These are phyloP conservation scores for Zoysia japonica DNA, from an alignment of 176 grass and related monocot genomes.

Conservation along the genomic window DNA sequence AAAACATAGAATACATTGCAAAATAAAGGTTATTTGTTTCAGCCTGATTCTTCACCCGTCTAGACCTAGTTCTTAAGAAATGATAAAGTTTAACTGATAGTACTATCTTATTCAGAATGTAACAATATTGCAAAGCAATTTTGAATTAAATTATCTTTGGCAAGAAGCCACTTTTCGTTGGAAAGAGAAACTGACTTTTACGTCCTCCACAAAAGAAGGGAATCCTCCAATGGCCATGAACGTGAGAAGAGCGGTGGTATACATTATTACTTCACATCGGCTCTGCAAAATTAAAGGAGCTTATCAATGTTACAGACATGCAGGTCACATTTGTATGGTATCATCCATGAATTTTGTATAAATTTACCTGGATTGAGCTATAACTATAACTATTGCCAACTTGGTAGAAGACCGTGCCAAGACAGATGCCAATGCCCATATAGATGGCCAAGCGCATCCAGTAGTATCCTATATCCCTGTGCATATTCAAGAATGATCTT, in stretches of 20 bases:
- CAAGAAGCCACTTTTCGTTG: background rate
- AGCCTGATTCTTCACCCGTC: too few relatives aligned
- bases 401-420: constrained; percentile 57
- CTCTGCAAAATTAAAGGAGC: constrained; percentile 32
- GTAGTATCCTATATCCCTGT: constrained; percentile 58
- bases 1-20: too few relatives aligned
- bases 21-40: too few relatives aligned
- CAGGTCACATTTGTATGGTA: background rate
- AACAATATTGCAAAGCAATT: background rate
- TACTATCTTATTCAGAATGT: background rate
- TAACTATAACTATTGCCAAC: constrained; percentile 47
- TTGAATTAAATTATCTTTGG: background rate
- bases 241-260: constrained; percentile 37
- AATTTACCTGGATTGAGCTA: constrained; percentile 49
- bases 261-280: constrained; percentile 53
- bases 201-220: constrained; percentile 49
- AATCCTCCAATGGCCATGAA: constrained; percentile 61
- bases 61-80: background rate
- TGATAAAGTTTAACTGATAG: background rate
- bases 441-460: constrained; percentile 57
- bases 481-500: constrained; percentile 61
- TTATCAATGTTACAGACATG: background rate
- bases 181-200: constrained; percentile 18
- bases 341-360: background rate
- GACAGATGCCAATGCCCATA: constrained; percentile 38